Conservation (phyloP, 345 rosid species). For the Punica granatum region DNA sequence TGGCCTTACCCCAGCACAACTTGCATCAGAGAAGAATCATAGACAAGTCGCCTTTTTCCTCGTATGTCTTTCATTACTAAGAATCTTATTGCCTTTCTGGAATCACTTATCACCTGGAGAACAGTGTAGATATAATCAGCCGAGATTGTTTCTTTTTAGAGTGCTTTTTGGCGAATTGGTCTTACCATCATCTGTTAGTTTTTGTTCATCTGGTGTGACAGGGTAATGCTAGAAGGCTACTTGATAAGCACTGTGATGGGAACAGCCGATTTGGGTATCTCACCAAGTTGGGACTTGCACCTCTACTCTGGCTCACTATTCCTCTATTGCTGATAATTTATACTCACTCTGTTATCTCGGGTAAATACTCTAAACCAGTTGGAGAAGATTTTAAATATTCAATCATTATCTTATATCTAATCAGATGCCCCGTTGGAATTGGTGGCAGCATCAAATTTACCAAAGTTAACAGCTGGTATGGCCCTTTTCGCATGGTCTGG, state of each 20-base stretch:
- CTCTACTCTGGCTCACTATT: conserved; percentile 63
- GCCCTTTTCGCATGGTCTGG: conserved; percentile 88
- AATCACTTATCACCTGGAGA: background rate
- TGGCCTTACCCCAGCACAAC: conserved; percentile 98
- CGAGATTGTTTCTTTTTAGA: background rate
- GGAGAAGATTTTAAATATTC: conserved; percentile 14
- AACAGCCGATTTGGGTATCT: conserved; percentile 60
- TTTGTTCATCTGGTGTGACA: conserved; percentile 26
- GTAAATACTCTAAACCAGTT: conserved; percentile 30
- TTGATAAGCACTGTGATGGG: conserved; percentile 74
- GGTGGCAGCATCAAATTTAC: conserved; percentile 65
- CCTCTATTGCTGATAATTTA: conserved; percentile 56
- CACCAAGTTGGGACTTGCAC: conserved; percentile 89
- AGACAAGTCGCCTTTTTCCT: conserved; percentile 99
- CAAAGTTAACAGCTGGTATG: conserved; percentile 62
- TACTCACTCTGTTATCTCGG: conserved; percentile 61
- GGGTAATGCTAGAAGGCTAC: conserved; percentile 94
- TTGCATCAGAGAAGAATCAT: conserved; percentile 94
- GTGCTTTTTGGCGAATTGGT: background rate
- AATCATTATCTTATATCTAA: conserved; percentile 4
- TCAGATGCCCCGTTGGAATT: conserved; percentile 7
- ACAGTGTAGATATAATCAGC: background rate
- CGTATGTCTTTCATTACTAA: conserved; percentile 57
- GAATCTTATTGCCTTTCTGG: background rate
- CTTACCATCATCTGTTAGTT: background rate